phyloP scores from a whole-genome alignment of 139 green algal genomes.

The Chlamydomonas applanata region DNA sequence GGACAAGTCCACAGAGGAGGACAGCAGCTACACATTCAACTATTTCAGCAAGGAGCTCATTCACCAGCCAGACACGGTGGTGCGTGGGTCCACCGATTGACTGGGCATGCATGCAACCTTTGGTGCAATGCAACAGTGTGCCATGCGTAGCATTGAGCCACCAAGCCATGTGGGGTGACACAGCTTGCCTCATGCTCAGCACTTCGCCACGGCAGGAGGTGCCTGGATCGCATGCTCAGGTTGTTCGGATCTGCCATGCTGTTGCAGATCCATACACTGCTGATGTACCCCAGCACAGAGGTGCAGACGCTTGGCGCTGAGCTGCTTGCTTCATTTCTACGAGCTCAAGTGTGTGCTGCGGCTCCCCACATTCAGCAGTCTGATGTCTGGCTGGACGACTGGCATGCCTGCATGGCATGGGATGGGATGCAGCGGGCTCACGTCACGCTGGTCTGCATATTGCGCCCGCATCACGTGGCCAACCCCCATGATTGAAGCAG shows the following conservation, averaged over 20 bases:
- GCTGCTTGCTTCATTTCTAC: conserved; percentile 23
- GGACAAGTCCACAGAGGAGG: conserved; percentile 28
- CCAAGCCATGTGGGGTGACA: too few relatives aligned
- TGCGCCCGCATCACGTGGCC: too few relatives aligned
- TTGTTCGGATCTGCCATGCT: too few relatives aligned
- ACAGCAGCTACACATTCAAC: conserved; percentile 44
- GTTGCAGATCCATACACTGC: conserved; percentile 38
- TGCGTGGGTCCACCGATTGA: conserved; percentile 10
- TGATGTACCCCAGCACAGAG: conserved; percentile 31
- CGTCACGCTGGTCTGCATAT: too few relatives aligned
- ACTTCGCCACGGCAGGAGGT: too few relatives aligned
- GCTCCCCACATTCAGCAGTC: too few relatives aligned
- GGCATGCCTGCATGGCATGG: not conserved
- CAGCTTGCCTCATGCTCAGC: not conserved
- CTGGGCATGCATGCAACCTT: not conserved
- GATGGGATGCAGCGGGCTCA: not conserved
- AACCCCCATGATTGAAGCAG: too few relatives aligned
- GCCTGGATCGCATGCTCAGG: too few relatives aligned
- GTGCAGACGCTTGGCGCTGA: conserved; percentile 22
- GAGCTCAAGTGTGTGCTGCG: conserved; percentile 25
- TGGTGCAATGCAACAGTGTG: not conserved
- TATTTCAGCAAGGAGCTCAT: conserved; percentile 58
- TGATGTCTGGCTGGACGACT: too few relatives aligned
- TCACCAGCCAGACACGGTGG: conserved; percentile 43
- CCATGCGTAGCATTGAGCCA: too few relatives aligned